Conservation (phyloP, 2,329 filamentous ascomycete genomes). For the Calonectria hongkongensis region DNA sequence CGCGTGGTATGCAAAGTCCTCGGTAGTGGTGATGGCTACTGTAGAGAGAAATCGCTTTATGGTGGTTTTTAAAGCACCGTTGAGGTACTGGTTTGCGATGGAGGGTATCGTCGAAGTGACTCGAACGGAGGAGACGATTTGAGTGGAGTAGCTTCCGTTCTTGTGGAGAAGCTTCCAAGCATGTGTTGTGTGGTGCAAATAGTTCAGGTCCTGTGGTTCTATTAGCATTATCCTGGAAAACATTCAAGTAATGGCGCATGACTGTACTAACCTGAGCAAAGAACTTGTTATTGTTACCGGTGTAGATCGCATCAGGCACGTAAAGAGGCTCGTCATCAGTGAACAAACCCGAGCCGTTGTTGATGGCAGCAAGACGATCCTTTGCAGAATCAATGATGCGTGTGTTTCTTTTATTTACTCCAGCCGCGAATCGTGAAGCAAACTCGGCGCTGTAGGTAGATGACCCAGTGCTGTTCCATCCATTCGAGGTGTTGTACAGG, state of each 20-base stretch:
- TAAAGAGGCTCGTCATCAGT: constrained; percentile 14
- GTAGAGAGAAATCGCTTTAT: constrained; percentile 24
- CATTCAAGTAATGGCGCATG: background rate
- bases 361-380: constrained; percentile 22
- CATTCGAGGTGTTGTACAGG: constrained; percentile 18
- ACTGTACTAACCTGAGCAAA: background rate
- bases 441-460: constrained; percentile 16
- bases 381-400: background rate
- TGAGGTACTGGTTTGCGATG: constrained; percentile 1
- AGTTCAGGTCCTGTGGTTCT: background rate
- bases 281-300: constrained; percentile 25
- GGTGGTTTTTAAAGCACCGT: background rate
- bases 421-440: constrained; percentile 20
- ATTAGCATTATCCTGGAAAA: background rate
- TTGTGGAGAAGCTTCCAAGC: constrained; percentile 27
- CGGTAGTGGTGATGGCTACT: constrained; percentile 15
- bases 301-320: constrained; percentile 14
- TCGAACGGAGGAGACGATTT: constrained; percentile 14
- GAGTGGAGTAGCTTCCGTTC: constrained; percentile 7
- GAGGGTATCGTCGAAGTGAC: constrained; percentile 4
- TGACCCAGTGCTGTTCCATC: constrained; percentile 22
- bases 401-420: constrained; percentile 1
- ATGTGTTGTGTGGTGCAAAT: constrained; percentile 14
- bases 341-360: constrained; percentile 13
- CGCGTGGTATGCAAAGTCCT: constrained; percentile 9